These are phyloP conservation scores for Cladosporium sphaerospermum DNA, from an alignment of 2,329 filamentous ascomycete species.

Conservation along the genomic window DNA sequence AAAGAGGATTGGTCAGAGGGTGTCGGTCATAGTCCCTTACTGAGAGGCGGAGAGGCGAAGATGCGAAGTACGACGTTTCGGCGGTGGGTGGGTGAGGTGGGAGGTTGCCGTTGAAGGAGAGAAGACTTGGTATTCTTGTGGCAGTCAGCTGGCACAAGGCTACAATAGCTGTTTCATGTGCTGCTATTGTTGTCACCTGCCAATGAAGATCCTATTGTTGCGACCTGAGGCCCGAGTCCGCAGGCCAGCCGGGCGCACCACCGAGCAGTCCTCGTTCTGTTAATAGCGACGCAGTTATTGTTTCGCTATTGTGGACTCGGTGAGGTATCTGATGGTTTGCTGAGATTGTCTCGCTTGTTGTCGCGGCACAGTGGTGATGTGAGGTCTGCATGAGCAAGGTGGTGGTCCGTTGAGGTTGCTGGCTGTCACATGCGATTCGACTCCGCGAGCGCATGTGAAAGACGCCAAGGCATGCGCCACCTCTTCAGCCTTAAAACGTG, in stretches of 20 bases:
- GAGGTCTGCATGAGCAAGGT: slow-evolving; percentile 7
- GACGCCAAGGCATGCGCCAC: not conserved
- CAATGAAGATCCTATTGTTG: slow-evolving; percentile 6
- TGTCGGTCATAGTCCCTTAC: not conserved
- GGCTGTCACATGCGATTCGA: slow-evolving; percentile 8
- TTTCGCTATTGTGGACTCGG: no score
- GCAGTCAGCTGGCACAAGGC: not conserved
- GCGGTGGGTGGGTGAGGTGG: not conserved
- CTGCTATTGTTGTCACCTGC: slow-evolving; percentile 6
- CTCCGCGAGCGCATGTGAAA: slow-evolving; percentile 1
- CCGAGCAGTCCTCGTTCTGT: not conserved
- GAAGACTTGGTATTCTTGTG: no score
- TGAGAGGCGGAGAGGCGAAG: not conserved
- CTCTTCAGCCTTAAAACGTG: not conserved
- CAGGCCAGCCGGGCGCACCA: slow-evolving; percentile 5
- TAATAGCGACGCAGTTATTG: no score
- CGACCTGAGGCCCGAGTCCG: slow-evolving; percentile 3
- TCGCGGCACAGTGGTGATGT: not conserved
- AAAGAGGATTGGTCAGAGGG: not conserved
- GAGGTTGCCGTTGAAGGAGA: not conserved
- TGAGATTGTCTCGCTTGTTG: no score
- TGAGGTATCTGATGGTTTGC: no score
- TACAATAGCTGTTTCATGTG: slow-evolving; percentile 3
- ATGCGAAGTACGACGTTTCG: not conserved
- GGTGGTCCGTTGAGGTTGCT: slow-evolving; percentile 6